phyloP scores from a whole-genome alignment of 805 yeast genomes.

The Metschnikowia shivogae region DNA sequence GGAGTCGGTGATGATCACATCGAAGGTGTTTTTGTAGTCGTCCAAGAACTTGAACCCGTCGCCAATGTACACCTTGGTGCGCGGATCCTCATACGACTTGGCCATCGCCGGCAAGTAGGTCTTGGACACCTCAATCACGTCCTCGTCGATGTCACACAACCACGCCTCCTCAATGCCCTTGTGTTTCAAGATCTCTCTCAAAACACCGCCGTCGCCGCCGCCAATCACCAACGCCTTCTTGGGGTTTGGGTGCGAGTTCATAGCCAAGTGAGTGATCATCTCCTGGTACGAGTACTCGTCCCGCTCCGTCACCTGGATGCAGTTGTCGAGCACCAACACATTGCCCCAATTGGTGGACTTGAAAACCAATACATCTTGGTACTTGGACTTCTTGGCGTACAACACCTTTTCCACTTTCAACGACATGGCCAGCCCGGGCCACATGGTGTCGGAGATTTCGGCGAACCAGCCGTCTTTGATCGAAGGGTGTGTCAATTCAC shows the following conservation, averaged over 20 bases:
- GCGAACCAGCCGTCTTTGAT: conserved; percentile 93
- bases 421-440: conserved; percentile 99
- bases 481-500: conserved; percentile 51
- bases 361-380: conserved; percentile 91
- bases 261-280: conserved; percentile 92
- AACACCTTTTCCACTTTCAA: conserved; percentile 82
- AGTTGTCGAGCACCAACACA: conserved; percentile 91
- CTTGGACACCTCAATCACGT: conserved; percentile 83
- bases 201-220: conserved; percentile 99
- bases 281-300: conserved; percentile 98
- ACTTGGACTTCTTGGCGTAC: conserved; percentile 79
- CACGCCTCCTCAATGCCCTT: conserved; percentile 80
- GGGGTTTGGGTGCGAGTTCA: conserved; percentile 92
- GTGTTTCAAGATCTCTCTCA: conserved; percentile 92
- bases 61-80: conserved; percentile 85
- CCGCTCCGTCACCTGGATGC: conserved; percentile 93
- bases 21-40: conserved; percentile 78
- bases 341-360: conserved; percentile 93
- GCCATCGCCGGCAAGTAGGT: conserved; percentile 86
- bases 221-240: conserved; percentile 92
- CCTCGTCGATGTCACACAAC: conserved; percentile 93
- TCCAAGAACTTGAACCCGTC: conserved; percentile 97
- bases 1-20: conserved; percentile 94
- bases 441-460: conserved; percentile 90
- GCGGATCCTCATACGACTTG: conserved; percentile 77